phyloP scores from a whole-genome alignment of 306 rosid species.

The Vigna angularis region DNA sequence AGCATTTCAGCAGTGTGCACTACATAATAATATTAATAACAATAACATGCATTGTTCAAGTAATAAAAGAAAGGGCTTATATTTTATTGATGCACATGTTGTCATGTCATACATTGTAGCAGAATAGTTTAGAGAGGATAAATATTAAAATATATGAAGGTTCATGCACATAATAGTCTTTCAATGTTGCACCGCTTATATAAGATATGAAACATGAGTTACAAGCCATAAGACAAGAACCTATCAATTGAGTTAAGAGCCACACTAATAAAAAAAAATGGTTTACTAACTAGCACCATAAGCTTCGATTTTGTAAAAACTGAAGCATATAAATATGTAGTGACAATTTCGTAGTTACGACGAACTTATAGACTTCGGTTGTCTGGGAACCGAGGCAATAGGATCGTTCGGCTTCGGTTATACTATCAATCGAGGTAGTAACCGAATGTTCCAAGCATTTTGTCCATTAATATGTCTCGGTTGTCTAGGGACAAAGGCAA shows the following conservation, averaged over 20 bases:
- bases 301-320: no score
- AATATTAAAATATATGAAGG: not conserved
- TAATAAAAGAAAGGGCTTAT: constrained; percentile 1
- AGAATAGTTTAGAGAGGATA: not conserved
- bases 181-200: not conserved
- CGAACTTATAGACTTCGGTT: no score
- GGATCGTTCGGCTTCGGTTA: no score
- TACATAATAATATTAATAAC: no score
- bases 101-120: not conserved
- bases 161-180: not conserved
- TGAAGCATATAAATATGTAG: rapidly evolving
- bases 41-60: not conserved
- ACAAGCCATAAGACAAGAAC: not conserved
- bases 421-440: no score
- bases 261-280: no score
- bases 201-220: not conserved
- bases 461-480: no score
- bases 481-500: no score
- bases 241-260: not conserved
- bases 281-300: no score
- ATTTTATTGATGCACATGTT: not conserved
- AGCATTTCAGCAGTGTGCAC: not conserved
- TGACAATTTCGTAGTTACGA: no score
- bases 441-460: no score
- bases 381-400: rapidly evolving